A percentile compares a stretch with the other conserved stretches of the same genome.
phyloP scores from a whole-genome alignment of 306 rosid species.

The Pachyrhizus erosus region DNA sequence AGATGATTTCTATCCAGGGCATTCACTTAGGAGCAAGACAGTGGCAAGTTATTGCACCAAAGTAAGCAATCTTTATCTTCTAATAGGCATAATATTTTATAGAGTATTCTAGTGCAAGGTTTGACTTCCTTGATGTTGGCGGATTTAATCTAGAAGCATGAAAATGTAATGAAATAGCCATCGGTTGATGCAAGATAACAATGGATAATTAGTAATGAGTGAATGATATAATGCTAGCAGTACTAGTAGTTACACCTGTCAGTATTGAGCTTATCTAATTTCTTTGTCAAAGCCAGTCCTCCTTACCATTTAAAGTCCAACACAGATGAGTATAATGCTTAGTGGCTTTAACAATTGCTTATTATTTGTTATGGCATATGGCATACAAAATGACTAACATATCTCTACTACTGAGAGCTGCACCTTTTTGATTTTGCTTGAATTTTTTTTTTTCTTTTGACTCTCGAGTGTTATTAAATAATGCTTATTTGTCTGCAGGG shows the following conservation, averaged over 20 bases:
- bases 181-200: slow-evolving; percentile 41
- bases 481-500: slow-evolving; percentile 61
- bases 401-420: background rate
- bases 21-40: slow-evolving; percentile 57
- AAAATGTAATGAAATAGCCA: slow-evolving; percentile 37
- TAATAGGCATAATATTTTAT: slow-evolving; percentile 40
- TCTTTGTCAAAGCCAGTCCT: slow-evolving; percentile 1
- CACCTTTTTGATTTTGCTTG: background rate
- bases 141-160: slow-evolving; percentile 35
- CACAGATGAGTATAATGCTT: background rate
- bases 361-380: background rate
- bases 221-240: slow-evolving; percentile 5
- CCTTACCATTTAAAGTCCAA: background rate
- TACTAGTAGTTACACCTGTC: slow-evolving; percentile 1
- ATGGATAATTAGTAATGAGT: slow-evolving; percentile 41
- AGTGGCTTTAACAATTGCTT: background rate
- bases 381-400: background rate
- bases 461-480: background rate
- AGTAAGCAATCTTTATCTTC: slow-evolving; percentile 63
- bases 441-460: background rate
- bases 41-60: slow-evolving; percentile 66
- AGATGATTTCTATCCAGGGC: slow-evolving; percentile 60
- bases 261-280: background rate
- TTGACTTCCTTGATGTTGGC: background rate
- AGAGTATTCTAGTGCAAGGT: slow-evolving; percentile 35